Conservation (phyloP, 495 filamentous ascomycete genomes). For the Penicillium coprophilum region DNA sequence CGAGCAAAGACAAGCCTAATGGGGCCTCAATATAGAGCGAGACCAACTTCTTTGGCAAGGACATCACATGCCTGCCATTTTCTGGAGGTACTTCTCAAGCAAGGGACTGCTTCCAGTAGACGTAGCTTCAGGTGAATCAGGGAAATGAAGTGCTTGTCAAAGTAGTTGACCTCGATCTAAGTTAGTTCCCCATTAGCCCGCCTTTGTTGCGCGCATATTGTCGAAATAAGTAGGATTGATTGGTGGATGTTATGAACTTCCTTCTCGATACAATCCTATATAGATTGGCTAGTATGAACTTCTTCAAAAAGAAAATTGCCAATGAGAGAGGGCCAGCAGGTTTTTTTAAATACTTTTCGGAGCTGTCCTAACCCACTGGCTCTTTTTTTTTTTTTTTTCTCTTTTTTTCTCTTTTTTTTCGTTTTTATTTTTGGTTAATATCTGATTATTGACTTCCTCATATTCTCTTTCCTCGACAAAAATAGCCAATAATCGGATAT, state of each 20-base stretch:
- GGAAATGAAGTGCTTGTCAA: conserved; percentile 2
- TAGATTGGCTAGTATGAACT: background rate
- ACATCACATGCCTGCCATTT: background rate
- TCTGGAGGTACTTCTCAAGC: background rate
- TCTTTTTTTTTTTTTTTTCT: background rate
- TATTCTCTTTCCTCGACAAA: background rate
- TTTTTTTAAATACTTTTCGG: background rate
- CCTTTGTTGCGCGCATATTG: background rate
- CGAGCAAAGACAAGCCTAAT: background rate
- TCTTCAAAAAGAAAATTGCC: background rate
- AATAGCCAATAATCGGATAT: background rate
- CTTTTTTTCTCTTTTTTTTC: background rate
- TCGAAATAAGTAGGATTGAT: background rate
- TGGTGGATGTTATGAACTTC: background rate
- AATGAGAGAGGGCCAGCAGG: background rate
- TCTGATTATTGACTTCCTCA: background rate
- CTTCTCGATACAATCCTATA: background rate
- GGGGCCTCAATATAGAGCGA: background rate
- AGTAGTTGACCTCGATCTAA: background rate
- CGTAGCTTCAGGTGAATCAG: background rate
- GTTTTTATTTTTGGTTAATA: no score
- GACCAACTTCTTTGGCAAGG: background rate
- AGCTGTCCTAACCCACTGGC: background rate
- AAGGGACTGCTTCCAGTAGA: background rate
- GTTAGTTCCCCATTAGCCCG: background rate